Conservation (phyloP, 768 basidiomycete genomes). For the Suillus fuscotomentosus region DNA sequence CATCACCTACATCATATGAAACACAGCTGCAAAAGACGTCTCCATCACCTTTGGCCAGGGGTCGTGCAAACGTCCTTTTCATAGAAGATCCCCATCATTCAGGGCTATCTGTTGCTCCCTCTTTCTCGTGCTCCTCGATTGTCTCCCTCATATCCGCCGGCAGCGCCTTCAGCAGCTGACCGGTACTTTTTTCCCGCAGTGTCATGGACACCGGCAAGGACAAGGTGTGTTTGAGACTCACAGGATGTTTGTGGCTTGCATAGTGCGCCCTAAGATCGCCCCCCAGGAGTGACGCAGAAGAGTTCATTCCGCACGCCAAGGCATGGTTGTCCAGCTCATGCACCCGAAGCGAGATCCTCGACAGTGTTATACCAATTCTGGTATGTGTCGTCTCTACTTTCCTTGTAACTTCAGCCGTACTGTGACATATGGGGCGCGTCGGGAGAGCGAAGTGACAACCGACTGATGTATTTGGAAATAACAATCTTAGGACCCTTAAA, state of each 20-base stretch:
- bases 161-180: conserved; percentile 18
- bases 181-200: conserved; percentile 14
- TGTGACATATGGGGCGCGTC: too few relatives aligned
- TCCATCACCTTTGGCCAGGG: conserved; percentile 28
- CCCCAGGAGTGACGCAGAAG: conserved; percentile 53
- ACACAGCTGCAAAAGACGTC: conserved; percentile 13
- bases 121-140: conserved; percentile 20
- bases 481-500: too few relatives aligned
- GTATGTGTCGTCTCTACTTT: too few relatives aligned
- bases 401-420: too few relatives aligned
- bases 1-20: conserved; percentile 15
- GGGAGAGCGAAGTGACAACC: too few relatives aligned
- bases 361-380: too few relatives aligned
- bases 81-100: conserved; percentile 26
- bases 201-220: conserved; percentile 27
- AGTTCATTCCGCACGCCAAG: conserved; percentile 37
- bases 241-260: conserved; percentile 28
- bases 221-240: conserved; percentile 30
- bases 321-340: conserved; percentile 44
- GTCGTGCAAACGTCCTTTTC: conserved; percentile 29
- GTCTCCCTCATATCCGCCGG: conserved; percentile 17
- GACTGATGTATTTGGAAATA: too few relatives aligned
- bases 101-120: conserved; percentile 21
- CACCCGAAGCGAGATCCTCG: too few relatives aligned
- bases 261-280: conserved; percentile 43